Conservation (phyloP, 805 yeast species). For the Metschnikowia continentalis region DNA sequence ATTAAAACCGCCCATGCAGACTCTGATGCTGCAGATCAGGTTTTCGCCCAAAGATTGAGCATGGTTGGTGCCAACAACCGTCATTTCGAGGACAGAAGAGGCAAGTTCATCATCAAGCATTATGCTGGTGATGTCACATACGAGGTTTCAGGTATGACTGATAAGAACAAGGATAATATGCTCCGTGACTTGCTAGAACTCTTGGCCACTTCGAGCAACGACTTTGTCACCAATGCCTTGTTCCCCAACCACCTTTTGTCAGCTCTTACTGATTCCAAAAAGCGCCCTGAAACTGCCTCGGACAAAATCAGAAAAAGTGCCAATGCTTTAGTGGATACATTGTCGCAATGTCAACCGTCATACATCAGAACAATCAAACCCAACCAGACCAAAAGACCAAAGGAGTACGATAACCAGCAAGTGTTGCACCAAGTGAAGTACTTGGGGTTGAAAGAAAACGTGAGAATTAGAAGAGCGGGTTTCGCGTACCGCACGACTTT, state of each 20-base stretch:
- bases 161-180: slow-evolving; percentile 93
- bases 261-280: slow-evolving; percentile 51
- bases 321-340: slow-evolving; percentile 80
- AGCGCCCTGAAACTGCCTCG: slow-evolving; percentile 91
- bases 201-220: slow-evolving; percentile 64
- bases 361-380: slow-evolving; percentile 98
- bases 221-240: slow-evolving; percentile 55
- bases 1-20: slow-evolving; percentile 99
- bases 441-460: slow-evolving; percentile 93
- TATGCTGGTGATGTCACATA: slow-evolving; percentile 98
- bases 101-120: slow-evolving; percentile 87
- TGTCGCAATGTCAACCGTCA: slow-evolving; percentile 89
- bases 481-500: slow-evolving; percentile 96
- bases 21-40: slow-evolving; percentile 92
- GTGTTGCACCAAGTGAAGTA: slow-evolving; percentile 95
- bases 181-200: slow-evolving; percentile 82
- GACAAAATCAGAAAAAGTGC: slow-evolving; percentile 93
- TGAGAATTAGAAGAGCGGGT: slow-evolving; percentile 96
- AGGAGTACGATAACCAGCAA: slow-evolving; percentile 82
- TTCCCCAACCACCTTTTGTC: slow-evolving; percentile 38
- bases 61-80: slow-evolving; percentile 72
- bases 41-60: slow-evolving; percentile 86
- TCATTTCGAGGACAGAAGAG: slow-evolving; percentile 84
- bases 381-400: slow-evolving; percentile 85
- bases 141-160: slow-evolving; percentile 86